phyloP scores from a whole-genome alignment of 2,329 filamentous ascomycete species.

The Capronia americana region DNA sequence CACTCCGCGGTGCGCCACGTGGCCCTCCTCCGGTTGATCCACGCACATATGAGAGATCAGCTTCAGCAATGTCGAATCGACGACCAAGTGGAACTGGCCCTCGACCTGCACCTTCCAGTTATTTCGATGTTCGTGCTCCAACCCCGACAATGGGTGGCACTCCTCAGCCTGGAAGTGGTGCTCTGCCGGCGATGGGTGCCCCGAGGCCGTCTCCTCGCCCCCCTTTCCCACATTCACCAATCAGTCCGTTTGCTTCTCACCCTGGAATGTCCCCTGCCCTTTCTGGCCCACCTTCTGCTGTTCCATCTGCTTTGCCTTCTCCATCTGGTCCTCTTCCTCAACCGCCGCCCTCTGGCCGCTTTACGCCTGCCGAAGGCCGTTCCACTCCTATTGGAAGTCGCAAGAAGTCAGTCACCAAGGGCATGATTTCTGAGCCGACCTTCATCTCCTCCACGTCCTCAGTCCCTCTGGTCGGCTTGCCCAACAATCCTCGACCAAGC shows the following conservation, averaged over 20 bases:
- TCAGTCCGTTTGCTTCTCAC: constrained; percentile 42
- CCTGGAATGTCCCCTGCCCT: constrained; percentile 28
- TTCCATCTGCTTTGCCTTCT: constrained; percentile 50
- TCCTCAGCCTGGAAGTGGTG: constrained; percentile 26
- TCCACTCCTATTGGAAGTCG: constrained; percentile 44
- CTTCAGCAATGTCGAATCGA: constrained; percentile 50
- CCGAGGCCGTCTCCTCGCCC: constrained; percentile 35
- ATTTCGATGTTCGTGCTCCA: constrained; percentile 41
- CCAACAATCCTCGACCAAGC: constrained; percentile 46
- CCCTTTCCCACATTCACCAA: constrained; percentile 38
- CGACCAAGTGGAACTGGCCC: constrained; percentile 49
- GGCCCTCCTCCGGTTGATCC: constrained; percentile 33
- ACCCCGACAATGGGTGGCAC: constrained; percentile 40
- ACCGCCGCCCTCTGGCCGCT: constrained; percentile 52
- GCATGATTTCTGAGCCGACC: constrained; percentile 67
- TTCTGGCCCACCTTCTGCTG: constrained; percentile 25
- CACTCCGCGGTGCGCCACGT: constrained; percentile 14
- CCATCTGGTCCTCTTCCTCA: constrained; percentile 51
- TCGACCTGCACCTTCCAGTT: constrained; percentile 40
- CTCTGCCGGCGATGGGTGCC: constrained; percentile 9
- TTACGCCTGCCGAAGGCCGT: constrained; percentile 42
- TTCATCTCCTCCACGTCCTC: constrained; percentile 61
- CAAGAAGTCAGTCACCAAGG: constrained; percentile 66
- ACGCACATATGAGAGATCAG: constrained; percentile 44
- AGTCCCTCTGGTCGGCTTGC: constrained; percentile 64